Evolutionary conservation across 2,329 filamentous ascomycete genomes (phyloP).

Genomic region (Diatrype stigma): DNA sequence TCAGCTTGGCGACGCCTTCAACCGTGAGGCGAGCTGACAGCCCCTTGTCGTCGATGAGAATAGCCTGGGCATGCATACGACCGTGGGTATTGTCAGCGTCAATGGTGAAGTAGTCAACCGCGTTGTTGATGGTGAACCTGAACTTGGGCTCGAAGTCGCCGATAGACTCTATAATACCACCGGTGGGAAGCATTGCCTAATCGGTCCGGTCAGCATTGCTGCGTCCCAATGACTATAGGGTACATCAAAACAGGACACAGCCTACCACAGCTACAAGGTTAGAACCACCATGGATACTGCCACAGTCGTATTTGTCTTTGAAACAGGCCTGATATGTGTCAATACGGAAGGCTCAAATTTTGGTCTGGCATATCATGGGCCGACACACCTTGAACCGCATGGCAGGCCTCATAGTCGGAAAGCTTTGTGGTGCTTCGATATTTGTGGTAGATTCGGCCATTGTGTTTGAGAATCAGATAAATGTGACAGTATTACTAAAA

Average conservation of each 20-base stretch:
- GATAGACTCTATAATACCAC: slow-evolving; percentile 6
- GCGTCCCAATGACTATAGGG: too few relatives aligned
- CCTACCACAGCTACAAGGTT: slow-evolving; percentile 2
- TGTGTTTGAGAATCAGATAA: too few relatives aligned
- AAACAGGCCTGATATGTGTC: not conserved
- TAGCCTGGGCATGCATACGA: slow-evolving; percentile 3
- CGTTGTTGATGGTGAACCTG: slow-evolving; percentile 9
- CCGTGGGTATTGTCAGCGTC: slow-evolving; percentile 7
- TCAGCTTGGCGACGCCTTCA: slow-evolving; percentile 1
- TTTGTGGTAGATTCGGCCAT: not conserved
- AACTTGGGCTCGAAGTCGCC: slow-evolving; percentile 12
- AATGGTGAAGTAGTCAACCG: slow-evolving; percentile 6
- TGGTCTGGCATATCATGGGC: not conserved
- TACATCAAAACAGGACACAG: too few relatives aligned
- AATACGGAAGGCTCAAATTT: not conserved
- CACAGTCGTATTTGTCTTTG: not conserved
- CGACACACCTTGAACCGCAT: slow-evolving; percentile 1
- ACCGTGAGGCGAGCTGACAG: slow-evolving; percentile 3
- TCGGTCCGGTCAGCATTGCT: not conserved
- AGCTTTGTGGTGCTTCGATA: not conserved
- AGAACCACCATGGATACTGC: not conserved
- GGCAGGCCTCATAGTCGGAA: not conserved
- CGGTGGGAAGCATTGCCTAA: not conserved
- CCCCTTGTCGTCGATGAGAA: slow-evolving; percentile 8
- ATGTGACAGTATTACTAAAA: too few relatives aligned